Evolutionary conservation across 129 eudicot genomes (phyloP).

Genomic region (Daucus carota): DNA sequence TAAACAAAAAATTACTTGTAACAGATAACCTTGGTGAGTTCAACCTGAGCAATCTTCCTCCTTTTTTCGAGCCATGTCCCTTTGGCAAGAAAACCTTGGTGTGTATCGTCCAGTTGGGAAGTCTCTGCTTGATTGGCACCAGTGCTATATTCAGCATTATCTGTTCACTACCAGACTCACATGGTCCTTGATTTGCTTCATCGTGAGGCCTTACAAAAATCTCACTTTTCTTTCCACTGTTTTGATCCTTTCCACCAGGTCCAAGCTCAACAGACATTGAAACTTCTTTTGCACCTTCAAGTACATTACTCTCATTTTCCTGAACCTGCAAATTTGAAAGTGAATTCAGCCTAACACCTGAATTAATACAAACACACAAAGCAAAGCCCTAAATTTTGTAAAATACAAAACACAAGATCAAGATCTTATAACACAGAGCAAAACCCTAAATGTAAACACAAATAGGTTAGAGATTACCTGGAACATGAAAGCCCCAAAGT

Average conservation of each 20-base stretch:
- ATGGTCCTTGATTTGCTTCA: constrained; percentile 47
- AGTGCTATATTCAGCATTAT: constrained; percentile 56
- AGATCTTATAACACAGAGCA: too few species aligned
- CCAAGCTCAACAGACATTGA: constrained; percentile 28
- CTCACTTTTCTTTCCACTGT: constrained; percentile 31
- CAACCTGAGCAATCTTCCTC: constrained; percentile 60
- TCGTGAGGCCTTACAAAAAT: constrained; percentile 24
- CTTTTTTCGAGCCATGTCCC: constrained; percentile 60
- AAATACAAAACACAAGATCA: too few species aligned
- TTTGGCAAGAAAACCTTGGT: constrained; percentile 30
- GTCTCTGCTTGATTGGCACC: constrained; percentile 44
- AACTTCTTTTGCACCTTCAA: constrained; percentile 36
- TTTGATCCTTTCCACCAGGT: constrained; percentile 34
- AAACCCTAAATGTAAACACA: too few species aligned
- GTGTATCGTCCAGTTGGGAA: background rate
- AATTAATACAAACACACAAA: too few species aligned
- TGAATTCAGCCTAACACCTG: constrained; percentile 33
- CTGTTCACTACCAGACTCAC: constrained; percentile 41
- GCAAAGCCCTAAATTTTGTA: too few species aligned
- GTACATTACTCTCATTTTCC: constrained; percentile 20
- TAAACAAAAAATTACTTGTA: background rate
- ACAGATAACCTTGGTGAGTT: background rate
- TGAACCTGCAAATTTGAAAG: constrained; percentile 22
- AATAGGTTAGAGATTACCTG: too few species aligned
- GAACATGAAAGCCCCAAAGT: too few species aligned